Percentiles rank a stretch among this genome's conserved stretches.
Evolutionary conservation across 1,139 yeast genomes (phyloP).

Genomic region (Barnettozyma hawaiiensis): DNA sequence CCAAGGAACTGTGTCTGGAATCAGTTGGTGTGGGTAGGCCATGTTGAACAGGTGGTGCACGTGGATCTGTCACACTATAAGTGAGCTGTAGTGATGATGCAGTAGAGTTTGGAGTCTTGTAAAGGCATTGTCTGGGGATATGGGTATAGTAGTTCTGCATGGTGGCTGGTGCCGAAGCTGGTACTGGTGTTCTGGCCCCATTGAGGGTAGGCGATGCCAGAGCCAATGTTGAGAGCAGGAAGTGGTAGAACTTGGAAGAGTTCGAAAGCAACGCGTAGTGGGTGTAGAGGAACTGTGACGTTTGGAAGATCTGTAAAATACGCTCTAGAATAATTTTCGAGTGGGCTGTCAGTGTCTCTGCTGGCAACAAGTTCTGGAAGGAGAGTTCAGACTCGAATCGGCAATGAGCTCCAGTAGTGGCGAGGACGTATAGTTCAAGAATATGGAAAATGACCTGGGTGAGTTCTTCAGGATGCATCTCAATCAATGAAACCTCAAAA

Average conservation of each 20-base stretch:
- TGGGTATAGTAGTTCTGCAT: background rate
- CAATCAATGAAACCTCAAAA: constrained; percentile 20
- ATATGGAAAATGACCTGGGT: constrained; percentile 20
- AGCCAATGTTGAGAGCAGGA: constrained; percentile 6
- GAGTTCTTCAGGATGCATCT: constrained; percentile 24
- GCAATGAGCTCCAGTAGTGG: background rate
- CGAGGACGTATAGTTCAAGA: constrained; percentile 6
- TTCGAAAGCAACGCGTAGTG: constrained; percentile 1
- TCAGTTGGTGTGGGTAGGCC: constrained; percentile 22
- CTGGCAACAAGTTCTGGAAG: background rate
- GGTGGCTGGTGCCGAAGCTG: background rate
- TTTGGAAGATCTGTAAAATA: constrained; percentile 2
- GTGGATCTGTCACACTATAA: background rate
- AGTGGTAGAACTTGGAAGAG: constrained; percentile 3
- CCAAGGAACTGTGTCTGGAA: constrained; percentile 26
- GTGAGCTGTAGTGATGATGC: constrained; percentile 12
- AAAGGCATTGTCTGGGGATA: constrained; percentile 1
- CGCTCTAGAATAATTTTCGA: constrained; percentile 1
- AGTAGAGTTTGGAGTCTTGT: constrained; percentile 12
- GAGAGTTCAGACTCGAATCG: constrained; percentile 9
- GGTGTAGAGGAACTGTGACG: constrained; percentile 6
- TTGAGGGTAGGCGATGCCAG: constrained; percentile 4
- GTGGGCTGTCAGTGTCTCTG: background rate
- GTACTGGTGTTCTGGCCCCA: no score
- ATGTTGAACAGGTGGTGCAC: background rate